Base-by-base conservation (phyloP, 2,329 filamentous ascomycete genomes). In the Ascochyta koolunga region DNA sequence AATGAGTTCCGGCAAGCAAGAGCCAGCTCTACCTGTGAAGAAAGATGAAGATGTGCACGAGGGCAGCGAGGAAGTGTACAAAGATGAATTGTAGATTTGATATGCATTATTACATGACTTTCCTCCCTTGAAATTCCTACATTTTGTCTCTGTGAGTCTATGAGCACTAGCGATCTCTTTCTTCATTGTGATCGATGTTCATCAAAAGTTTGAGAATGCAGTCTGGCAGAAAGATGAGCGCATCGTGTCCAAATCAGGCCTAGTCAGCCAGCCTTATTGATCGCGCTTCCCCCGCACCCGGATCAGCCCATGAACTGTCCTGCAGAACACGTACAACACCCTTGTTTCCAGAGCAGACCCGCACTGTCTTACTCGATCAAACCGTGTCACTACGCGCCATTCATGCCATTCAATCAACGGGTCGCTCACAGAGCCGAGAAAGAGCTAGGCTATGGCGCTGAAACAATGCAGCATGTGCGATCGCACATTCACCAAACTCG, bases 401-500 rank as follows among this genome's bases (percentile, higher is more conserved):
- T 50, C 45, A 54, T 54, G 51, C 51, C 21, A 50, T 32, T 54
- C 45, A 54, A 50, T 46, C 46, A 25, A 45, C 32, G 18, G 35
- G 29, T 45, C 19, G 45, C 51, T 54, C 51, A 50, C 45, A 54
- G 51, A 54, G 51, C 51, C 36, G 45, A 54, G 36, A 50, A 50
- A 54, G 40, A 54, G 46, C 40, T 45, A 35, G 51, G 45, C 51
- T 50, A 74, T 75, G 72, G 69, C 72, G 61, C 56, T 75, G 60
- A 75, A 75, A 48, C 72, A 74, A 61, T 75, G 72, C 66, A 73
- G 70, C 59, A 65, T 72, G 65, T 83, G 81, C 74, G 81, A 82
- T 58, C 78, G 80, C 58, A 79, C 78, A 57, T 83, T 83, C 72
- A 82, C 80, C 57, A 83, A 83, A 69, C 80, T 64, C 39, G 81